Evolutionary conservation across 2,329 filamentous ascomycete species (phyloP), one percentile per base, ranked within the genome.

Genomic region (Anthostomella pinea): DNA sequence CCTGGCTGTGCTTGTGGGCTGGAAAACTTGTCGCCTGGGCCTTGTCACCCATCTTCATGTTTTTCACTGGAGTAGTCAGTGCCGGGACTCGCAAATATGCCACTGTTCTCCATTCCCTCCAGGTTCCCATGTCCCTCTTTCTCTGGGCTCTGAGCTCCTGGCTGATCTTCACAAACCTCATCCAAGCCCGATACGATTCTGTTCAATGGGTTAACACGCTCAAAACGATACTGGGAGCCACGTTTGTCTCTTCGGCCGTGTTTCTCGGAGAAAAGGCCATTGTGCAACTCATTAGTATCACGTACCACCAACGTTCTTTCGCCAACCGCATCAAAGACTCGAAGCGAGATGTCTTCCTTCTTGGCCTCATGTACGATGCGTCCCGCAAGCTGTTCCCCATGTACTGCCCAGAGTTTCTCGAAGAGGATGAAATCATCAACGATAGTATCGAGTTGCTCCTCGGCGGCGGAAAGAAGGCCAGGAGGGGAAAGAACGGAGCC

Each of bases 401-500:
- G 65, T 95, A 95, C 67, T 95, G 89, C 65, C 74, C 72, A 16
- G 91, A 97, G 54, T 97, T 98, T 53, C 73, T 77, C 13, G 87
- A 96, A 16, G 93, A 97, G 59, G 93, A 98, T 63, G 86, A 90
- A 58, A 73, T 88, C 54, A 96, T 98, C 59, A 87, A 86, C 56
- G 89, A 95, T 64, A 85, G 82, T 41, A 79, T 89, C 55, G 79
- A 89, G 54, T 68, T 87, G 29, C 73, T 79, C 47, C 69, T 87
- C 13, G 68, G 73, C 11, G 75, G 73, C 43, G 79, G 76, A 40
- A 73, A 69, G 51, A 72, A 67, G 27, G 51, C 48, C 37, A 49
- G 38, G 30, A 64, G 59, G 30, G 68, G 60, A 46, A 68, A 63
- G 26, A 64, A 64, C 3, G 85, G 84, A 28, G 79, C 81, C 6